phyloP scores from a whole-genome alignment of 768 basidiomycete genomes.

The Collybia sp. region DNA sequence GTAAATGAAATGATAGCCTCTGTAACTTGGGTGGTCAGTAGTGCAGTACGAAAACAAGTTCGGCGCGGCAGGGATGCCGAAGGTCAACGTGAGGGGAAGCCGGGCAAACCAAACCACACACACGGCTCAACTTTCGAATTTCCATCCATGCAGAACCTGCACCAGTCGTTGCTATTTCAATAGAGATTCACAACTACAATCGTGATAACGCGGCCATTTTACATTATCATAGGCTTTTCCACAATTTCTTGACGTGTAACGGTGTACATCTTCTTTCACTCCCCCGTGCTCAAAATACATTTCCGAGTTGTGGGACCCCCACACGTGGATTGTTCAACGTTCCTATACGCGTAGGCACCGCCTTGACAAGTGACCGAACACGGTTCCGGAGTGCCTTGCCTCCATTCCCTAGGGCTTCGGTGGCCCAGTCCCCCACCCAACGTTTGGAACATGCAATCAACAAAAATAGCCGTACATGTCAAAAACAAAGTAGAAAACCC shows the following conservation, averaged over 20 bases:
- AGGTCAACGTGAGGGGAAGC: not conserved
- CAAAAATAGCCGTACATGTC: constrained; percentile 85
- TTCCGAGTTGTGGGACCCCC: constrained; percentile 64
- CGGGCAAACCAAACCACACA: not conserved
- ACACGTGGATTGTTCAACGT: constrained; percentile 51
- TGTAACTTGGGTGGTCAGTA: no score
- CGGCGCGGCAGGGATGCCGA: no score
- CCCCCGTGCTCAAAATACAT: constrained; percentile 38
- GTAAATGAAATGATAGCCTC: no score
- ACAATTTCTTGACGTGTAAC: no score
- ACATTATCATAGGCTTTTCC: no score
- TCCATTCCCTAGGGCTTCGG: constrained; percentile 61
- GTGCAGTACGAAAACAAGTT: constrained; percentile 11
- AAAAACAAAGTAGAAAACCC: no score
- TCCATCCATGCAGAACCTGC: no score
- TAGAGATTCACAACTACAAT: no score
- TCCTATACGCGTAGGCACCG: constrained; percentile 53
- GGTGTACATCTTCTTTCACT: constrained; percentile 21
- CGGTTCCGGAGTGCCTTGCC: constrained; percentile 67
- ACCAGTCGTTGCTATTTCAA: no score
- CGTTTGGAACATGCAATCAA: constrained; percentile 69
- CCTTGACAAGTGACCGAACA: constrained; percentile 64
- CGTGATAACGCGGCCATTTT: no score
- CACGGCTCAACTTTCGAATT: no score
- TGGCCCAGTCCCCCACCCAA: constrained; percentile 63